Base-by-base conservation (phyloP, 495 filamentous ascomycete species). In the Pyrenula massariospora region DNA sequence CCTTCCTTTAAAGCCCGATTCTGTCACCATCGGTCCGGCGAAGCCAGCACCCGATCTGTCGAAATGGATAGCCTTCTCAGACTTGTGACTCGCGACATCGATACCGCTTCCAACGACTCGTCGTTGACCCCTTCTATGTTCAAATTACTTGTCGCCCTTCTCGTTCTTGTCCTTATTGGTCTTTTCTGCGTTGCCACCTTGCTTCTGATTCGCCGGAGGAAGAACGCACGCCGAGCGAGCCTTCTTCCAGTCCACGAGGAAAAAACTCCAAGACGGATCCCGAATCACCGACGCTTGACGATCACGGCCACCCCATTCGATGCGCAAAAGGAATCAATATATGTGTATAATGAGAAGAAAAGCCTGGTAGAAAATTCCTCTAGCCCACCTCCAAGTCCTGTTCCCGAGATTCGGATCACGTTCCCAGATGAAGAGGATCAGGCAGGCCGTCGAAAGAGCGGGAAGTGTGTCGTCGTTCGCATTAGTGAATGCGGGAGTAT, bases 391-490 rank as follows among this genome's bases (percentile, higher is more conserved):
- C 69, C 84, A 50, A 91, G 88, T 56, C 88, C 89, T n/a, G 81
- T 97, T 12, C 93, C 93, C 11, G 89, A 96, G 71, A 98, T 98
- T 65, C 89, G 91, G 68, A 95, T 98, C 65, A 98, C 93, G 0
- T 96, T 98, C 74, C 93, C 93, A 12, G 93, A 98, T 61, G 92
- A 97, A 77, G 92, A 91, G 63, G 87, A 96, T 61, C 82, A 84
- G 50, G 66, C 73, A 42, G 94, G 94, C 56, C 87, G 86, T 68
- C 80, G 80, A 58, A 88, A 86, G 73, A 91, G 86, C 52, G 91
- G 91, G 24, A 80, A 89, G 10, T 87, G 96, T 23, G 86, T 98
- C n/a, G 81, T 97, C 11, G 92, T 98, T 23, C 78, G 86, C 50
- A 90, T 98, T 59, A 91, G 91, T 57, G 94, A 97, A 51, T 84